A percentile compares a stretch with the other conserved stretches of the same genome.
Conservation (phyloP, 1,139 yeast species). For the Suhomyces kunorum region DNA sequence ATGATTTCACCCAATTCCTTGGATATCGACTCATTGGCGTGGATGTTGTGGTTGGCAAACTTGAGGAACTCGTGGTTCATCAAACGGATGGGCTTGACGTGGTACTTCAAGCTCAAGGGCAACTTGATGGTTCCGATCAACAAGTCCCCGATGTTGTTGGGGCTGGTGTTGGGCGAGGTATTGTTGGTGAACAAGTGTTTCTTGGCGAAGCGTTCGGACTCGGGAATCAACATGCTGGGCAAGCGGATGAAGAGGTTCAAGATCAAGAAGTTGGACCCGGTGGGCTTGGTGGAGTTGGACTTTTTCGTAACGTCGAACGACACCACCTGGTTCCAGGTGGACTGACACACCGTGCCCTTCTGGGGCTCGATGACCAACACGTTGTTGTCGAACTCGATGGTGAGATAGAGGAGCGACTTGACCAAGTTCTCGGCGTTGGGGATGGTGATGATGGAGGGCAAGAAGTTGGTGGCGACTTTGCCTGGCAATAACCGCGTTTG, state of each 20-base stretch:
- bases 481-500: constrained; percentile 30
- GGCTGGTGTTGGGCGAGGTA: constrained; percentile 16
- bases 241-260: constrained; percentile 76
- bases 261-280: constrained; percentile 52
- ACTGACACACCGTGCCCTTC: constrained; percentile 58
- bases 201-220: constrained; percentile 34
- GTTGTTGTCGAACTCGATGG: constrained; percentile 78
- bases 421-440: constrained; percentile 51
- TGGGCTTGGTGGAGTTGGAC: constrained; percentile 11
- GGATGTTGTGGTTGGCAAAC: constrained; percentile 38
- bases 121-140: constrained; percentile 46
- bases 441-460: constrained; percentile 69
- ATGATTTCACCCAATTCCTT: constrained; percentile 55
- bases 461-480: constrained; percentile 42
- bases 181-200: constrained; percentile 30
- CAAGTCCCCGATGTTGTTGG: constrained; percentile 38
- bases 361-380: constrained; percentile 83
- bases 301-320: constrained; percentile 85
- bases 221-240: constrained; percentile 64
- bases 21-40: constrained; percentile 20
- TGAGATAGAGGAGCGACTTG: constrained; percentile 63
- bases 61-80: constrained; percentile 50
- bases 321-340: constrained; percentile 80
- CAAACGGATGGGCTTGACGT: constrained; percentile 39
- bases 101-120: constrained; percentile 44